Base-by-base conservation (phyloP, 257 asterid species). In the Fraxinus americana region DNA sequence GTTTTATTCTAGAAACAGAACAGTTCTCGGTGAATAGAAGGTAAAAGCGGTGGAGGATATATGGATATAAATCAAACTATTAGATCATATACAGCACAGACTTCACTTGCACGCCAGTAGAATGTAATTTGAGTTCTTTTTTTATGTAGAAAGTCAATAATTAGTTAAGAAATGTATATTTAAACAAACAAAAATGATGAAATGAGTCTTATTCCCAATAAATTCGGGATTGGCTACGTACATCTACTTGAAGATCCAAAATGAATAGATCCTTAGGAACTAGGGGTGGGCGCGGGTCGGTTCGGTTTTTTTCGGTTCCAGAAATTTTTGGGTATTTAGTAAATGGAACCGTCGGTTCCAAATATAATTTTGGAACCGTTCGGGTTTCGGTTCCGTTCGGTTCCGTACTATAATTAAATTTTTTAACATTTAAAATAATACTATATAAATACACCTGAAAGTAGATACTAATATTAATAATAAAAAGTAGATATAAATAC, bases 161-260 rank as follows among this genome's bases (percentile, higher is more conserved):
- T 39, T 39, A 9, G 8, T 17, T 52, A 19, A 52, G 63, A 59
- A 21, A 59, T 21, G 25, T 16, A 52, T 2, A 59, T 2, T 8
- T 59, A 59, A 59, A 59, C 14, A 23, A 21, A 59, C 30, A 25
- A 52, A 52, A 17, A 61, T 61, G 8, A 25, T 14, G 30, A 45
- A 14, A 59, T 30, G 14, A 43, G 7, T 6, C 16, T 39, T 35
- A 23, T 8, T 36, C 27, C 68, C 32, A n/a, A 21, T 7, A 59
- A 21, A n/a, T 4, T 59, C 23, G 67, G 6, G 16, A 61, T 25
- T 21, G 14, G 17, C 30, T 61, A 25, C 7, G 8, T 52, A 61
- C 68, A 61, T 23, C 14, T 61, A 61, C 68, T 61, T 59, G 67
- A 59, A 59, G 67, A n/a, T 59, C 5, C 67, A 59, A 59, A 21